A percentile compares a stretch with the other conserved stretches of the same genome.
Conservation (phyloP, 805 yeast genomes). For the Candida incommunis region DNA sequence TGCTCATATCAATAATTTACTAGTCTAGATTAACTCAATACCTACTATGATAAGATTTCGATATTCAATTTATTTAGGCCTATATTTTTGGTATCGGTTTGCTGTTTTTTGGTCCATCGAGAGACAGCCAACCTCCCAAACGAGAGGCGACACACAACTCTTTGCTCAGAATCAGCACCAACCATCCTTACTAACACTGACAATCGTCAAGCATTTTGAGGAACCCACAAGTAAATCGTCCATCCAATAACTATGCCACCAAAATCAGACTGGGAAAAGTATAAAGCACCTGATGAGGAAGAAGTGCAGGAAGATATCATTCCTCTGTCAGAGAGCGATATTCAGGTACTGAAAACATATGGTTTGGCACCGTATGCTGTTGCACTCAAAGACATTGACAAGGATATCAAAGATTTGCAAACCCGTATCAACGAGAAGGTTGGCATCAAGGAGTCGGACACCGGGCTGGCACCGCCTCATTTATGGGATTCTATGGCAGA, state of each 20-base stretch:
- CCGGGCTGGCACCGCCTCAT: slow-evolving; percentile 95
- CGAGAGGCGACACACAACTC: too few relatives aligned
- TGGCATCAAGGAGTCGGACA: slow-evolving; percentile 76
- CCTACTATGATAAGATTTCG: too few relatives aligned
- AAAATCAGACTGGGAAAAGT: slow-evolving; percentile 97
- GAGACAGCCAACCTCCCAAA: too few relatives aligned
- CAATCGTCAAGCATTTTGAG: too few relatives aligned
- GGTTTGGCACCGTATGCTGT: slow-evolving; percentile 95
- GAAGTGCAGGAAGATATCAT: slow-evolving; percentile 57
- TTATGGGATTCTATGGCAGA: slow-evolving; percentile 97
- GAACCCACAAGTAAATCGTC: too few relatives aligned
- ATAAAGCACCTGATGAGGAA: slow-evolving; percentile 61
- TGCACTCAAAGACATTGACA: slow-evolving; percentile 66
- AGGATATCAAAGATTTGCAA: slow-evolving; percentile 76
- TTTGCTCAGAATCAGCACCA: too few relatives aligned
- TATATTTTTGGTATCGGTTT: too few relatives aligned
- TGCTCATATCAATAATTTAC: too few relatives aligned
- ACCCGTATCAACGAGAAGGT: slow-evolving; percentile 83
- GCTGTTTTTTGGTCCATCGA: too few relatives aligned
- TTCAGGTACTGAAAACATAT: slow-evolving; percentile 90
- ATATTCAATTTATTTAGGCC: too few relatives aligned
- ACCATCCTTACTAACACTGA: too few relatives aligned
- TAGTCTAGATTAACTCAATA: too few relatives aligned
- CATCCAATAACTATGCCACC: slow-evolving; percentile 76
- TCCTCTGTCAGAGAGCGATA: slow-evolving; percentile 91